Evolutionary conservation across 176 grass and related monocot genomes (phyloP), one percentile per base, ranked within the genome.

Genomic region (Dactylis glomerata): DNA sequence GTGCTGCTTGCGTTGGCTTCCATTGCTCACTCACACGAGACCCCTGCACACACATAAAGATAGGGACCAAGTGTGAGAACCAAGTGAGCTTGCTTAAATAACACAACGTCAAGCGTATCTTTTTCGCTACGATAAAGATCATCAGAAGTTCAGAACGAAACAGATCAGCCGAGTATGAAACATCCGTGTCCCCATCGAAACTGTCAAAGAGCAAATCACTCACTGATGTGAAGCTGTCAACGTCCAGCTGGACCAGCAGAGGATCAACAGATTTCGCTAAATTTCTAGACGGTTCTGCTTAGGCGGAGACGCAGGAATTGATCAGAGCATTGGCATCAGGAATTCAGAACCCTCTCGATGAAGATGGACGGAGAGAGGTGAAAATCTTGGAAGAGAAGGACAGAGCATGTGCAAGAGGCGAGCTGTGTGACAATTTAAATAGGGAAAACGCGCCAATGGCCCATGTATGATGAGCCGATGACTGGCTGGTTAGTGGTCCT

Each of bases 351-450:
- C 68, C 30, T n/a, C 49, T 22, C 0, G 51, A 77, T 4, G 15
- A 22, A 13, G 20, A 42, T 16, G 4, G 20, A 42, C 5, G 4
- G 47, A 50, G 46, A 1, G 34, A 16, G 6, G 27, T 47, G 66
- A 26, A 46, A 5, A 67, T 42, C 16, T 40, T 6, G 46, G 13
- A 65, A 37, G 28, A 19, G 11, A 9, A 23, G 61, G 30, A 51
- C 68, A 71, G 6, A n/a, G 6, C 77, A 85, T 68, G 82, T 89
- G 87, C 46, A 36, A 78, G 27, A 8, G 42, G 45, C 13, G 10
- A 46, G 23, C 1, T 17, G 40, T 50, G 11, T 19, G 1, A 0
- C 38, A 61, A 34, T 79, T 88, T 56, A 73, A 79, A 79, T 26
- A 28, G 67, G 55, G 9, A 7, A 78, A 78, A 58, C 38, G 37